Conservation (phyloP, 2,329 filamentous ascomycete species). For the Trichoderma citrinoviride region DNA sequence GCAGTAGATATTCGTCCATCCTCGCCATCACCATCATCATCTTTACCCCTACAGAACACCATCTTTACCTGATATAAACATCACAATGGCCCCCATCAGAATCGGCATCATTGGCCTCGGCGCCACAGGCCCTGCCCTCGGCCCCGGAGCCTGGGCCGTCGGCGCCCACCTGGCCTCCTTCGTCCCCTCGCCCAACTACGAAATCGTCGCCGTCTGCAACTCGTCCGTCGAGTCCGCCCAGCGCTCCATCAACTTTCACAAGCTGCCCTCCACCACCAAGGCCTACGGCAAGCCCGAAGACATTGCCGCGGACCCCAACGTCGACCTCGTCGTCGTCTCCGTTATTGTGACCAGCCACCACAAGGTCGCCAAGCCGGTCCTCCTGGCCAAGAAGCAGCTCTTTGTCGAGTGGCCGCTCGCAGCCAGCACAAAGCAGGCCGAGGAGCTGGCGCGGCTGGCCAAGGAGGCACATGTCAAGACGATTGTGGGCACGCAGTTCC, state of each 20-base stretch:
- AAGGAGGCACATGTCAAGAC: slow-evolving; percentile 35
- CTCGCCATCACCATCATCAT: background rate
- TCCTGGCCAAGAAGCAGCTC: slow-evolving; percentile 48
- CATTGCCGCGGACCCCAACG: slow-evolving; percentile 45
- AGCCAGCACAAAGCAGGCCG: slow-evolving; percentile 36
- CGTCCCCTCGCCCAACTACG: slow-evolving; percentile 39
- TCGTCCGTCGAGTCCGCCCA: slow-evolving; percentile 42
- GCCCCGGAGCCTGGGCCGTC: slow-evolving; percentile 45
- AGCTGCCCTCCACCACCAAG: slow-evolving; percentile 39
- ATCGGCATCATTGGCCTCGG: slow-evolving; percentile 27
- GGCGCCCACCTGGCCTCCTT: slow-evolving; percentile 49
- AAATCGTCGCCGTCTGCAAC: slow-evolving; percentile 50
- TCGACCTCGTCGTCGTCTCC: slow-evolving; percentile 51
- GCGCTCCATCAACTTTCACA: slow-evolving; percentile 42
- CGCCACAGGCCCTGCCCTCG: background rate
- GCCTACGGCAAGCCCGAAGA: slow-evolving; percentile 46
- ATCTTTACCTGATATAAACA: background rate
- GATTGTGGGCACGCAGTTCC: slow-evolving; percentile 48
- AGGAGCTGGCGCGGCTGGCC: slow-evolving; percentile 40
- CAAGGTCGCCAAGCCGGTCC: slow-evolving; percentile 27
- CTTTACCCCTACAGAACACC: background rate
- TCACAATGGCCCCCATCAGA: slow-evolving; percentile 25
- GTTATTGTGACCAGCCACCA: slow-evolving; percentile 51
- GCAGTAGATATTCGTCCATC: background rate
- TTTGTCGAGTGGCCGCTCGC: slow-evolving; percentile 57